phyloP scores from a whole-genome alignment of 2,329 filamentous ascomycete species.

The Tolypocladium guangdongense region DNA sequence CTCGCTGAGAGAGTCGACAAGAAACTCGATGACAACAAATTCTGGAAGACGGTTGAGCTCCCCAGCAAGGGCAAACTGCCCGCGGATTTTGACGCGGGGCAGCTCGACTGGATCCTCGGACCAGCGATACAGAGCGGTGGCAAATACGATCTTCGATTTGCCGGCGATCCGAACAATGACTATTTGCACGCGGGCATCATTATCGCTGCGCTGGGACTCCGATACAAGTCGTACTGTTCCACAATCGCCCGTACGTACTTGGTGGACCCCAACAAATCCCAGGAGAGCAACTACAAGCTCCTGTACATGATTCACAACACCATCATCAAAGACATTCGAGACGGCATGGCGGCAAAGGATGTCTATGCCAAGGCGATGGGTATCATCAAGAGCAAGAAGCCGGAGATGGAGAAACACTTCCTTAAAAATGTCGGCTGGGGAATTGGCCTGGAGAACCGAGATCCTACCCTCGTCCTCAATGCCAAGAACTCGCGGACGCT shows the following conservation, averaged over 20 bases:
- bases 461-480: slow-evolving; percentile 73
- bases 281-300: slow-evolving; percentile 90
- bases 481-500: slow-evolving; percentile 73
- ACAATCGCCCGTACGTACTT: slow-evolving; percentile 88
- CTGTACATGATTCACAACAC: slow-evolving; percentile 74
- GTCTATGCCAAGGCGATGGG: slow-evolving; percentile 79
- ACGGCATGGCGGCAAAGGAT: slow-evolving; percentile 78
- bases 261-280: slow-evolving; percentile 91
- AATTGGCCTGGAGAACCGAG: slow-evolving; percentile 85
- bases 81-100: slow-evolving; percentile 71
- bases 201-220: slow-evolving; percentile 78
- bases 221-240: slow-evolving; percentile 94
- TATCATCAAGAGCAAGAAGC: slow-evolving; percentile 80
- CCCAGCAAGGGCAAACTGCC: slow-evolving; percentile 67
- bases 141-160: slow-evolving; percentile 82
- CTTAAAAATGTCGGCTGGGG: slow-evolving; percentile 85
- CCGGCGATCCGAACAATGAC: slow-evolving; percentile 68
- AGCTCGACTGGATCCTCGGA: slow-evolving; percentile 89
- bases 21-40: slow-evolving; percentile 88
- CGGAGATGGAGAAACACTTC: slow-evolving; percentile 91
- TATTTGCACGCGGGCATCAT: slow-evolving; percentile 86
- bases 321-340: slow-evolving; percentile 83
- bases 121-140: slow-evolving; percentile 92
- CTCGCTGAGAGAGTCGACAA: slow-evolving; percentile 80
- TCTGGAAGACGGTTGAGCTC: slow-evolving; percentile 72